These are phyloP conservation scores for Clonostachys solani DNA, from an alignment of 2,329 filamentous ascomycete genomes.

Conservation along the genomic window DNA sequence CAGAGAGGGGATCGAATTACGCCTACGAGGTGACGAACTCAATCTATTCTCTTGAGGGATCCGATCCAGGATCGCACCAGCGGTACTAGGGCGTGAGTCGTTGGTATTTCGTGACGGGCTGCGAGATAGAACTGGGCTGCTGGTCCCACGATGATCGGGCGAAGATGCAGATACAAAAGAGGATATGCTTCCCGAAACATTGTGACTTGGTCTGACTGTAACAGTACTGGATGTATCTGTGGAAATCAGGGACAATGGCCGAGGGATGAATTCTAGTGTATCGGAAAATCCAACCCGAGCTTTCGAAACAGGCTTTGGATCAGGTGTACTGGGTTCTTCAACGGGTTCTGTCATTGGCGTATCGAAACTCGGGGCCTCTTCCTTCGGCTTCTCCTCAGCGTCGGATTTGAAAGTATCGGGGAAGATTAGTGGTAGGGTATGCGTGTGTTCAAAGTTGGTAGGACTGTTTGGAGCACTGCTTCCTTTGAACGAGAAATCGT, in stretches of 20 bases:
- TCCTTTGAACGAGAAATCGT: slow-evolving; percentile 42
- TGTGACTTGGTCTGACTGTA: slow-evolving; percentile 66
- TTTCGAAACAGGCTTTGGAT: slow-evolving; percentile 33
- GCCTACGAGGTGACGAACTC: slow-evolving; percentile 37
- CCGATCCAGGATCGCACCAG: slow-evolving; percentile 63
- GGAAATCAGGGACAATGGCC: slow-evolving; percentile 79
- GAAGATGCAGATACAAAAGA: slow-evolving; percentile 64
- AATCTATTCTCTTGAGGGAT: slow-evolving; percentile 9
- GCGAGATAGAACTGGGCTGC: slow-evolving; percentile 24
- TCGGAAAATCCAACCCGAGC: slow-evolving; percentile 80
- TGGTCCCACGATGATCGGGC: slow-evolving; percentile 32
- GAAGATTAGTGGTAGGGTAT: slow-evolving; percentile 13
- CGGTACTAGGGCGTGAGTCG: slow-evolving; percentile 62
- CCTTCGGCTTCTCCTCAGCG: slow-evolving; percentile 4
- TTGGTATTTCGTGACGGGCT: slow-evolving; percentile 33
- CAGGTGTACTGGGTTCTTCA: slow-evolving; percentile 4
- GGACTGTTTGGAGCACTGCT: slow-evolving; percentile 65
- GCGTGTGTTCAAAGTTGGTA: slow-evolving; percentile 32
- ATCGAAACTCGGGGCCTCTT: neutral
- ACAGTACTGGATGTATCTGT: slow-evolving; percentile 78
- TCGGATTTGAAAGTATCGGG: neutral
- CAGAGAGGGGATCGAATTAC: slow-evolving; percentile 57
- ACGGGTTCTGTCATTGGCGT: slow-evolving; percentile 7
- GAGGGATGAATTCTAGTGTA: slow-evolving; percentile 75
- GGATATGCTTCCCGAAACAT: slow-evolving; percentile 74